These are phyloP conservation scores for Candida yuanshanica DNA, from an alignment of 805 yeast species.

Conservation along the genomic window DNA sequence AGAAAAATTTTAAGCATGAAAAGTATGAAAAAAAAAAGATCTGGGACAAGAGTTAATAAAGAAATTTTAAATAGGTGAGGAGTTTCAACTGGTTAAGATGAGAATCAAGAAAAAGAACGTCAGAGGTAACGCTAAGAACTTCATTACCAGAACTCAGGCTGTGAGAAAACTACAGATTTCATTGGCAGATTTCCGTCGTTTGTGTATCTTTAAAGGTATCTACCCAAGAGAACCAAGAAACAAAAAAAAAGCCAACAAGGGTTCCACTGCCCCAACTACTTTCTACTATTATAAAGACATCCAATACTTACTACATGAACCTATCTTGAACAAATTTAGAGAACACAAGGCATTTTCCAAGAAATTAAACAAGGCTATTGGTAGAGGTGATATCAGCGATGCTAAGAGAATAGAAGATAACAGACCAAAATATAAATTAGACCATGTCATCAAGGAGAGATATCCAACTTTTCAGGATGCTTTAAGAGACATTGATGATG, in stretches of 20 bases:
- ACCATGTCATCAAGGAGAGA: constrained; percentile 88
- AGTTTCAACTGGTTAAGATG: constrained; percentile 30
- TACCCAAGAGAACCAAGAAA: constrained; percentile 95
- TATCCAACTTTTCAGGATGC: constrained; percentile 94
- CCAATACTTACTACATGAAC: constrained; percentile 92
- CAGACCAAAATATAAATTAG: constrained; percentile 81
- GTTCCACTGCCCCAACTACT: constrained; percentile 94
- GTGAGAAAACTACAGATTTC: constrained; percentile 87
- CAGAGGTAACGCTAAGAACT: constrained; percentile 86
- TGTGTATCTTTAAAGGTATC: constrained; percentile 96
- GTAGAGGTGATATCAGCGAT: constrained; percentile 84
- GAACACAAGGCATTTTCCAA: constrained; percentile 93
- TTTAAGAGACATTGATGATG: constrained; percentile 89
- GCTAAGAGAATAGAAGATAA: constrained; percentile 81
- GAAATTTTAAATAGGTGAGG: no score
- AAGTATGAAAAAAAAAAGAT: neutral
- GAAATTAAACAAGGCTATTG: constrained; percentile 82
- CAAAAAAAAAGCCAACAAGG: constrained; percentile 95
- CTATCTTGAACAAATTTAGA: constrained; percentile 83
- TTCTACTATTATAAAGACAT: constrained; percentile 93
- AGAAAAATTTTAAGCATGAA: neutral
- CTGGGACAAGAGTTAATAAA: no score
- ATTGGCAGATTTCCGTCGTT: constrained; percentile 91
- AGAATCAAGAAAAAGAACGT: constrained; percentile 73
- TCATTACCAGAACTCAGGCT: constrained; percentile 92